Evolutionary conservation across 306 rosid species (phyloP).

Genomic region (Notholithocarpus densiflorus): DNA sequence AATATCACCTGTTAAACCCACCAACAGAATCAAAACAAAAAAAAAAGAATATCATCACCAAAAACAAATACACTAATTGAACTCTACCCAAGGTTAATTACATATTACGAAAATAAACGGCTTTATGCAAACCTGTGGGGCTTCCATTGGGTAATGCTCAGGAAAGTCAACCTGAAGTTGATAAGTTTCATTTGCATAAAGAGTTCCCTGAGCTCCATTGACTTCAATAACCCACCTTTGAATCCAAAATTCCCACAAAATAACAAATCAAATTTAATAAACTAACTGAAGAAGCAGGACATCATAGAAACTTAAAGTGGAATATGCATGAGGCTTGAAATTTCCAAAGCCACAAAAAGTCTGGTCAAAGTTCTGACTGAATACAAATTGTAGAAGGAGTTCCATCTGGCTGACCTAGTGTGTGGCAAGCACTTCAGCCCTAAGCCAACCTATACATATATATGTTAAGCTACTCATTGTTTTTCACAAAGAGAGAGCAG

Average conservation of each 20-base stretch:
- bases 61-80: not conserved
- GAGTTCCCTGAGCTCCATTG: conserved; percentile 95
- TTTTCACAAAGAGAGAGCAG: too few relatives aligned
- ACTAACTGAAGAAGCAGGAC: not conserved
- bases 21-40: conserved; percentile 14
- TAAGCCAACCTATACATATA: too few relatives aligned
- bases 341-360: too few relatives aligned
- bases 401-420: too few relatives aligned
- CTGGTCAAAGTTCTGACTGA: too few relatives aligned
- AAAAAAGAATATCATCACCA: conserved; percentile 5
- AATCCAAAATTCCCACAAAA: conserved; percentile 13
- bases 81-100: not conserved
- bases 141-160: conserved; percentile 99
- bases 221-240: conserved; percentile 99
- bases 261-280: not conserved
- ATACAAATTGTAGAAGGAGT: too few relatives aligned
- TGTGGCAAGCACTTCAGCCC: too few relatives aligned
- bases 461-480: too few relatives aligned
- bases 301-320: not conserved
- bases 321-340: too few relatives aligned
- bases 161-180: conserved; percentile 99
- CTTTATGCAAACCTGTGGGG: conserved; percentile 73
- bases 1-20: conserved; percentile 75
- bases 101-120: not conserved
- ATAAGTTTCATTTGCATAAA: conserved; percentile 79